A percentile compares a stretch with the other conserved stretches of the same genome.
These are phyloP conservation scores for Chlorella sorokiniana DNA, from an alignment of 139 green algal species.

Conservation along the genomic window DNA sequence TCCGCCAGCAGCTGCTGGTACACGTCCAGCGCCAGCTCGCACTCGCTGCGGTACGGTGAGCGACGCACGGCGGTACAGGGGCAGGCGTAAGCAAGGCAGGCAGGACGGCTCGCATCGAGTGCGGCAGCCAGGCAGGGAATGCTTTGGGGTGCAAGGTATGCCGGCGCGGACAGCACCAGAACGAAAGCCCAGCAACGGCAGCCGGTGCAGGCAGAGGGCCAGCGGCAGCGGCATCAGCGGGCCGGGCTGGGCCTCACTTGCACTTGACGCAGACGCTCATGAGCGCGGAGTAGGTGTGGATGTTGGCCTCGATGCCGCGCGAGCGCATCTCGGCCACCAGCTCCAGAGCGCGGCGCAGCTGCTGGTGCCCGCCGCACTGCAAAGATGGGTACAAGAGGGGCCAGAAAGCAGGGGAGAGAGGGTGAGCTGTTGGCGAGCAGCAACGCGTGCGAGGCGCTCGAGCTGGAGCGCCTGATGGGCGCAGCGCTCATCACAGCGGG, in stretches of 20 bases:
- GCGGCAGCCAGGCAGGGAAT: background rate
- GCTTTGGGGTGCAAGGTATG: background rate
- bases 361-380: slow-evolving; percentile 57
- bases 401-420: no score
- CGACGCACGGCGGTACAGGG: background rate
- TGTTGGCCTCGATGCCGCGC: slow-evolving; percentile 63
- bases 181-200: background rate
- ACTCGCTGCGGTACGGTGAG: slow-evolving; percentile 31
- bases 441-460: no score
- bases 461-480: no score
- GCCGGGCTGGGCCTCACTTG: background rate
- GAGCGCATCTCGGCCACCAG: slow-evolving; percentile 66
- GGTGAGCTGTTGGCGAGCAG: no score
- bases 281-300: slow-evolving; percentile 76
- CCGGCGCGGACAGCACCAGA: background rate
- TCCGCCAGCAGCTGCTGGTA: slow-evolving; percentile 47
- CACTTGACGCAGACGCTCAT: slow-evolving; percentile 72
- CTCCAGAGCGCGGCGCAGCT: slow-evolving; percentile 58
- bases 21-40: slow-evolving; percentile 69
- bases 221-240: background rate
- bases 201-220: background rate
- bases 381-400: no score
- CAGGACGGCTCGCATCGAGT: background rate
- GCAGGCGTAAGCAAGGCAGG: no score
- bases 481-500: no score